Evolutionary conservation across 192 early-diverging fungal genomes (phyloP).

Genomic region (Pecoramyces ruminantium): DNA sequence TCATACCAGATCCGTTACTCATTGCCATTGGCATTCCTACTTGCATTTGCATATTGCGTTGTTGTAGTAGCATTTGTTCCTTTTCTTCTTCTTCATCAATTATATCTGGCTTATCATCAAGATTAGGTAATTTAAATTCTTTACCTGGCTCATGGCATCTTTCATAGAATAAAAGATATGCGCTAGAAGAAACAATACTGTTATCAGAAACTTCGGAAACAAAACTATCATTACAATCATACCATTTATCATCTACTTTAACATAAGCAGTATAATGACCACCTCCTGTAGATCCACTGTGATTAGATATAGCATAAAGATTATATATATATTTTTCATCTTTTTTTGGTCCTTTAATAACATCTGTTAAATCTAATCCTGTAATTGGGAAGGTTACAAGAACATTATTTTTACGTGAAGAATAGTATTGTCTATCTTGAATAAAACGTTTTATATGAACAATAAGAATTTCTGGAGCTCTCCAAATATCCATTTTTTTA

Average conservation of each 20-base stretch:
- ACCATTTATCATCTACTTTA: neutral
- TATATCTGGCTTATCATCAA: neutral
- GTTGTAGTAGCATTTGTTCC: neutral
- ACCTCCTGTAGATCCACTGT: neutral
- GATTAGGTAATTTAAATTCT: neutral
- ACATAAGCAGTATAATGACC: neutral
- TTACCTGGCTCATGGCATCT: neutral
- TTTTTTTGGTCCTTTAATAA: neutral
- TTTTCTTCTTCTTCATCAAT: neutral
- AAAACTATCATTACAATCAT: neutral
- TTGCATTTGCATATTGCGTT: neutral
- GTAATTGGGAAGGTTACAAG: neutral
- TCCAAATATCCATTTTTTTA: conserved; percentile 61
- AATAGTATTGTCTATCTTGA: neutral
- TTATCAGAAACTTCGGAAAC: neutral
- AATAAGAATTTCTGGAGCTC: conserved; percentile 73
- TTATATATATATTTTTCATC: neutral
- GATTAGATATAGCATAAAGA: neutral
- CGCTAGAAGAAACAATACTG: neutral
- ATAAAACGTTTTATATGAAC: conserved; percentile 87
- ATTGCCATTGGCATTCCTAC: neutral
- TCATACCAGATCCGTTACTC: neutral
- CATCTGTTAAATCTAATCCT: neutral
- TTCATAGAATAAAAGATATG: neutral
- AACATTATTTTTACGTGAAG: neutral